Evolutionary conservation across 345 rosid species (phyloP).

Genomic region (Eucalyptus curtisii): DNA sequence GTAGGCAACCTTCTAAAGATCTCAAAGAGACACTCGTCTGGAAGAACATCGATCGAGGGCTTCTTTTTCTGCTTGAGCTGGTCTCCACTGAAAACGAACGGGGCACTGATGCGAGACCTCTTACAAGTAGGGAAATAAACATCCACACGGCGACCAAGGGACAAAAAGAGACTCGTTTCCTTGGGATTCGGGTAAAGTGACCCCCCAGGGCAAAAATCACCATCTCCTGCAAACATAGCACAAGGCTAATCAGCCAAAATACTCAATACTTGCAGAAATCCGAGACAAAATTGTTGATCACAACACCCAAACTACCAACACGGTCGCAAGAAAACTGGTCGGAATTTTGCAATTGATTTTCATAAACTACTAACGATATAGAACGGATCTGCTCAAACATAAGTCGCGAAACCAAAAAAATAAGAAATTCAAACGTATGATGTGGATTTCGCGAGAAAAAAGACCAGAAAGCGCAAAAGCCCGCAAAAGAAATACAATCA

Average conservation of each 20-base stretch:
- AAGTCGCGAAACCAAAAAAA: background rate
- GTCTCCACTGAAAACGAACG: constrained; percentile 42
- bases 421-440: background rate
- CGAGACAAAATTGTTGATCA: background rate
- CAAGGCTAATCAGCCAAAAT: background rate
- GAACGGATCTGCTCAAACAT: background rate
- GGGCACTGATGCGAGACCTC: constrained; percentile 65
- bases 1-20: constrained; percentile 66
- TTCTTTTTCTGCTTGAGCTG: constrained; percentile 39
- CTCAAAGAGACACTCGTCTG: constrained; percentile 93
- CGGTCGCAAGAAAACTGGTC: background rate
- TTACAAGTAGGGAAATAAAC: constrained; percentile 62
- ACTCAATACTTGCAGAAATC: background rate
- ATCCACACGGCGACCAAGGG: constrained; percentile 59
- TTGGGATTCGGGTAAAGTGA: constrained; percentile 66
- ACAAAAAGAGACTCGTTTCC: constrained; percentile 48
- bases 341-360: background rate
- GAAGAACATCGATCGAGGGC: constrained; percentile 64
- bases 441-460: background rate
- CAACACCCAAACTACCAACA: background rate
- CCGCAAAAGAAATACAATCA: background rate
- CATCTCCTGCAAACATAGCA: constrained; percentile 40
- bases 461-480: background rate
- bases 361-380: background rate
- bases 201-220: constrained; percentile 58